phyloP scores from a whole-genome alignment of 495 filamentous ascomycete species.

The Penicillium psychrofluorescens region DNA sequence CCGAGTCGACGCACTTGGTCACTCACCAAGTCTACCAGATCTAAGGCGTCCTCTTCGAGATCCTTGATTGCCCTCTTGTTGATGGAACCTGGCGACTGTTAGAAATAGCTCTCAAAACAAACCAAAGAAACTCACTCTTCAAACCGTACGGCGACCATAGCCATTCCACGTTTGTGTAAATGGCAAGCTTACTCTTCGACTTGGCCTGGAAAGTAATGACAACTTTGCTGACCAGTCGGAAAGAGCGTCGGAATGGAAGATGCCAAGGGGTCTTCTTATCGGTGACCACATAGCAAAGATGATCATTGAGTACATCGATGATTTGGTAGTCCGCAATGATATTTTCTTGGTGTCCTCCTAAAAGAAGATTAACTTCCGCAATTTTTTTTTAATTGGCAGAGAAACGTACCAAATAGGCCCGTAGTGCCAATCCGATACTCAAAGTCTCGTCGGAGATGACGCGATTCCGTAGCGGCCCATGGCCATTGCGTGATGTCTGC shows the following conservation, averaged over 20 bases:
- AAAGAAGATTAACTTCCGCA: constrained; percentile 1
- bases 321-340: constrained; percentile 73
- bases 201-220: constrained; percentile 91
- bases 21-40: constrained; percentile 75
- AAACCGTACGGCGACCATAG: constrained; percentile 55
- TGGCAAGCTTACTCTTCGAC: constrained; percentile 81
- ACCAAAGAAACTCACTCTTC: constrained; percentile 39
- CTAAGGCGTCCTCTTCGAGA: constrained; percentile 72
- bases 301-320: constrained; percentile 88
- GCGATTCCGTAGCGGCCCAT: constrained; percentile 64
- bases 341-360: constrained; percentile 45
- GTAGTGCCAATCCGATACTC: constrained; percentile 66
- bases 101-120: constrained; percentile 1
- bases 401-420: constrained; percentile 53
- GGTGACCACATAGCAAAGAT: constrained; percentile 90
- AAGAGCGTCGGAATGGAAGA: constrained; percentile 70
- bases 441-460: constrained; percentile 68
- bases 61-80: constrained; percentile 75
- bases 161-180: constrained; percentile 87
- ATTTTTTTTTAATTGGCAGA: background rate
- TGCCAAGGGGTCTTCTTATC: constrained; percentile 88
- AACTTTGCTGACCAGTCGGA: constrained; percentile 81
- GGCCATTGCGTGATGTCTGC: constrained; percentile 72
- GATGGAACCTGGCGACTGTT: constrained; percentile 46
- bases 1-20: constrained; percentile 80